A percentile compares a stretch with the other conserved stretches of the same genome.
Conservation (phyloP, 768 basidiomycete genomes). For the Lactarius tabidus region DNA sequence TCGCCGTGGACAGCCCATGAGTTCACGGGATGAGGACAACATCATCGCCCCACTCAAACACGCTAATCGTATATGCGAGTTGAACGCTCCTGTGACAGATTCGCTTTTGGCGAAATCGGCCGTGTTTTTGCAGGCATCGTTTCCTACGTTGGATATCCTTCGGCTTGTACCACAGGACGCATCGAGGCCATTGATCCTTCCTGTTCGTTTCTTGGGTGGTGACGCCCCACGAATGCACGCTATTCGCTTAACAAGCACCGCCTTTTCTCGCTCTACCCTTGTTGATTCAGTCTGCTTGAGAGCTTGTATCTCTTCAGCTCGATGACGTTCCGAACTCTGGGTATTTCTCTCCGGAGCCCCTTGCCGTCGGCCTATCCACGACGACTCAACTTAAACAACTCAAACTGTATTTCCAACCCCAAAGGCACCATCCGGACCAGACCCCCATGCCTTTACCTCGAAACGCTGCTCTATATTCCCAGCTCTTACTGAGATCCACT, state of each 20-base stretch:
- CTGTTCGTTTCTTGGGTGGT: not conserved
- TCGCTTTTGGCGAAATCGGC: not conserved
- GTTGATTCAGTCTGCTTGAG: constrained; percentile 1
- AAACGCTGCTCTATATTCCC: not conserved
- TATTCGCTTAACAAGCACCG: not conserved
- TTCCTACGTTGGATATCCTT: not conserved
- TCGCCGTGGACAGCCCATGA: not conserved
- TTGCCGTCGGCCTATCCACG: not conserved
- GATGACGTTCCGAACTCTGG: not conserved
- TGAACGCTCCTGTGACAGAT: not conserved
- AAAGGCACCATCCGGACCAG: not conserved
- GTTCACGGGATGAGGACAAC: not conserved
- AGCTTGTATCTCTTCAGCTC: not conserved
- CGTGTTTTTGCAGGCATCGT: not conserved
- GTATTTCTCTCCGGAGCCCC: not conserved
- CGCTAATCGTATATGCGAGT: not conserved
- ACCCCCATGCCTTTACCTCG: not conserved
- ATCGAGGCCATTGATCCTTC: not conserved
- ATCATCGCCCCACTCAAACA: constrained; percentile 7
- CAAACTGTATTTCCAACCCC: not conserved
- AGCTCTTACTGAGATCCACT: not conserved
- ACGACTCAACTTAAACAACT: not conserved
- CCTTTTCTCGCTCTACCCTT: constrained; percentile 4
- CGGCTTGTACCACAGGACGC: not conserved
- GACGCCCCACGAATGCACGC: not conserved